phyloP scores from a whole-genome alignment of 768 basidiomycete genomes.

The Tricholoma matsutake region DNA sequence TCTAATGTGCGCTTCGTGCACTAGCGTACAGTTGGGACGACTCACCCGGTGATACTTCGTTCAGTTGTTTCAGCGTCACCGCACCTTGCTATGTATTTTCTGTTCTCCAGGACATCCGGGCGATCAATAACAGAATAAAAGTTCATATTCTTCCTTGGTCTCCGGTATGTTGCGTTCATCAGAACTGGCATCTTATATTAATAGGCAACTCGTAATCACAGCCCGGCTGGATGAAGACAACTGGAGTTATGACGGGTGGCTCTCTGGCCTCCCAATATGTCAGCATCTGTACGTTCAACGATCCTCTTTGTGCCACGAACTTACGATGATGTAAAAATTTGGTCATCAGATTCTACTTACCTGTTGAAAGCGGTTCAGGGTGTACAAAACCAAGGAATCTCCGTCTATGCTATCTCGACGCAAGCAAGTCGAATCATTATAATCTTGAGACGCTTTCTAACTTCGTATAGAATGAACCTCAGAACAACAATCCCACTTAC shows the following conservation, averaged over 20 bases:
- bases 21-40: conserved; percentile 67
- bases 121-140: conserved; percentile 49
- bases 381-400: conserved; percentile 58
- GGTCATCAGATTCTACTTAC: conserved; percentile 59
- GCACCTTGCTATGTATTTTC: conserved; percentile 63
- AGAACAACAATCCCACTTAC: conserved; percentile 63
- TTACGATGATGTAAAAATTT: not conserved
- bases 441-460: not conserved
- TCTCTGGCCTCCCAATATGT: conserved; percentile 49
- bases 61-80: conserved; percentile 54
- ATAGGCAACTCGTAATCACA: conserved; percentile 22
- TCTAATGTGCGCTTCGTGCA: not conserved
- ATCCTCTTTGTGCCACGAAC: not conserved
- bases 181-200: too few relatives aligned
- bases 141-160: conserved; percentile 73
- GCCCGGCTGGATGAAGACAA: conserved; percentile 81
- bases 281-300: conserved; percentile 39
- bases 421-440: conserved; percentile 25
- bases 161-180: conserved; percentile 43
- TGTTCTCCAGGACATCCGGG: conserved; percentile 59
- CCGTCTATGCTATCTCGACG: conserved; percentile 60
- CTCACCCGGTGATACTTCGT: conserved; percentile 54
- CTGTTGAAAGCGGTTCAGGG: conserved; percentile 71
- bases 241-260: conserved; percentile 65
- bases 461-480: conserved; percentile 41